Conservation (phyloP, 2,329 filamentous ascomycete genomes). For the Aspergillus novofumigatus region DNA sequence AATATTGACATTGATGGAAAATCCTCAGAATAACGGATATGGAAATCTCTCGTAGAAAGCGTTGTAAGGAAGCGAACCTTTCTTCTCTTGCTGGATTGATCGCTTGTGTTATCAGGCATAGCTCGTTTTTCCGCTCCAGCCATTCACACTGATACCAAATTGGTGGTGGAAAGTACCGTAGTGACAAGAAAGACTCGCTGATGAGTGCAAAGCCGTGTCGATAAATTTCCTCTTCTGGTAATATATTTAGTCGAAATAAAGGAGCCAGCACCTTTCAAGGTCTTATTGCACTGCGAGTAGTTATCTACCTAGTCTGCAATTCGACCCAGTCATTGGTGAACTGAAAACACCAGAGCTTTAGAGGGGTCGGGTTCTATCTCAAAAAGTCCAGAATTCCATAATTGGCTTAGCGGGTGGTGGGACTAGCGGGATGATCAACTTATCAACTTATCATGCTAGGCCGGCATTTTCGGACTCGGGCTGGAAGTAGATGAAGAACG, state of each 20-base stretch:
- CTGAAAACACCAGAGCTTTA: background rate
- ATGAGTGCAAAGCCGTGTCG: background rate
- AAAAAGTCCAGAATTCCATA: constrained; percentile 4
- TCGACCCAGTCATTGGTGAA: background rate
- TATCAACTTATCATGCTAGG: background rate
- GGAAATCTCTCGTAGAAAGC: background rate
- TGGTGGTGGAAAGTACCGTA: background rate
- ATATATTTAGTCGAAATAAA: background rate
- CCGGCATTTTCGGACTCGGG: background rate
- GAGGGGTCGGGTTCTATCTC: too few relatives aligned
- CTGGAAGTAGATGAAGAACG: background rate
- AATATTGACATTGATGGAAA: background rate
- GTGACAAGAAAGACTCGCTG: background rate
- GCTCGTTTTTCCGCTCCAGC: constrained; percentile 27
- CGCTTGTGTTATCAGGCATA: constrained; percentile 23
- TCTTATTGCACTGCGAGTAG: background rate
- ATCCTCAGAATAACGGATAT: background rate
- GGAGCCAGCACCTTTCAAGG: background rate
- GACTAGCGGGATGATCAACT: background rate
- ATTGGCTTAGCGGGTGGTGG: constrained; percentile 8
- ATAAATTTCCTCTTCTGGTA: background rate
- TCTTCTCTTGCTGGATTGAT: constrained; percentile 28
- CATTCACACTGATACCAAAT: constrained; percentile 13
- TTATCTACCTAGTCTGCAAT: constrained; percentile 3
- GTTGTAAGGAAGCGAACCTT: constrained; percentile 23